phyloP scores from a whole-genome alignment of 2,329 filamentous ascomycete species.

The Colletotrichum acutatum region DNA sequence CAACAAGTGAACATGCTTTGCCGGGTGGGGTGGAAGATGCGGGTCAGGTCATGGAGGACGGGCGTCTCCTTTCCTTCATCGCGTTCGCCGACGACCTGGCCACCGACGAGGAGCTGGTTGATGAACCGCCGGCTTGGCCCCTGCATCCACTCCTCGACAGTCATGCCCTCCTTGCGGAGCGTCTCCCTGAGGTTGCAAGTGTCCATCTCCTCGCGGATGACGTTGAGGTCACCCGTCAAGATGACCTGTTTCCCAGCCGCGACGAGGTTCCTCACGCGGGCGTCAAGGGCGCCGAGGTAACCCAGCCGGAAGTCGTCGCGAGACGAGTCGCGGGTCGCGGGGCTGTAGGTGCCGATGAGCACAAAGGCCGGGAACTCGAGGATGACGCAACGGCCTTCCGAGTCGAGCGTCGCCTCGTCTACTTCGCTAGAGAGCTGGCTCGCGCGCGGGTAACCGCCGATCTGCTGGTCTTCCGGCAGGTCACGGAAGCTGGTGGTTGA shows the following conservation, averaged over 20 bases:
- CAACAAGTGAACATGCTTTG: conserved; percentile 97
- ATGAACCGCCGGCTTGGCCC: conserved; percentile 80
- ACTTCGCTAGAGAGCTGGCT: conserved; percentile 72
- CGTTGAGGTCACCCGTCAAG: conserved; percentile 89
- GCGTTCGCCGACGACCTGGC: conserved; percentile 72
- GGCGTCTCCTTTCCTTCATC: conserved; percentile 77
- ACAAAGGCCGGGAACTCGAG: conserved; percentile 97
- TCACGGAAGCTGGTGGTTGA: conserved; percentile 78
- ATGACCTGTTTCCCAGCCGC: conserved; percentile 86
- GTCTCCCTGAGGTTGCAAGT: conserved; percentile 78
- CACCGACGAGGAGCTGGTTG: conserved; percentile 85
- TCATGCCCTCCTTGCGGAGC: conserved; percentile 76
- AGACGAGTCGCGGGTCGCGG: conserved; percentile 86
- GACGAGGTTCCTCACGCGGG: conserved; percentile 84
- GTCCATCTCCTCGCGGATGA: conserved; percentile 76
- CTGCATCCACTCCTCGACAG: conserved; percentile 77
- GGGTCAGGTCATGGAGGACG: conserved; percentile 85
- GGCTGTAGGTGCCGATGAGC: conserved; percentile 90
- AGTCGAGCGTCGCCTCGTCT: conserved; percentile 81
- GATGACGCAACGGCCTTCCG: conserved; percentile 90
- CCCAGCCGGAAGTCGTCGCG: conserved; percentile 84
- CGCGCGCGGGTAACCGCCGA: conserved; percentile 86
- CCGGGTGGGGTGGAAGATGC: conserved; percentile 82
- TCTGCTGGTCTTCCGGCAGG: conserved; percentile 77
- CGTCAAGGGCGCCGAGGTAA: conserved; percentile 84